These are phyloP conservation scores for Mariannaea elegans DNA, from an alignment of 2,329 filamentous ascomycete species.

Conservation along the genomic window DNA sequence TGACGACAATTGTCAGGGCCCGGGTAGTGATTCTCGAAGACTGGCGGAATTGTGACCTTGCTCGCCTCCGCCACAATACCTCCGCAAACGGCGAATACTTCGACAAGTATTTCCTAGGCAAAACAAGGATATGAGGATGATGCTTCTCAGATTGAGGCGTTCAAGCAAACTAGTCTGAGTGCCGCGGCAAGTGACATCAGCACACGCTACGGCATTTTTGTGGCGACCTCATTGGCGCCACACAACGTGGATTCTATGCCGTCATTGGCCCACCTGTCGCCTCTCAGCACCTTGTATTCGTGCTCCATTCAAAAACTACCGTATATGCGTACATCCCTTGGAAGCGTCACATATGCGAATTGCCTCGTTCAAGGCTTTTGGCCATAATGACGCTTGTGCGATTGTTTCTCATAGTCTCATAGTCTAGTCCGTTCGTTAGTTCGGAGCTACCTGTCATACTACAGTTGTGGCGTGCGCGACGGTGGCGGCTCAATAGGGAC, in stretches of 20 bases:
- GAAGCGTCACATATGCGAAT: not conserved
- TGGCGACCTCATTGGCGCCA: slow-evolving; percentile 39
- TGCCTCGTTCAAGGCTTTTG: not conserved
- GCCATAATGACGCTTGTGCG: not conserved
- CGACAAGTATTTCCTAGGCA: too few relatives aligned
- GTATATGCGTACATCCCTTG: not conserved
- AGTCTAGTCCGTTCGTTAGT: not conserved
- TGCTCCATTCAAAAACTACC: too few relatives aligned
- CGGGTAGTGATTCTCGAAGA: too few relatives aligned
- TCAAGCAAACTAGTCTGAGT: not conserved
- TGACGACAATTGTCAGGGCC: too few relatives aligned
- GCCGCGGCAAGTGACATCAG: slow-evolving; percentile 36
- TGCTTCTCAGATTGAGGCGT: not conserved
- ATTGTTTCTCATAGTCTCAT: not conserved
- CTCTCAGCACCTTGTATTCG: not conserved
- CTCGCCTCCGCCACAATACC: too few relatives aligned
- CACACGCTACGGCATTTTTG: slow-evolving; percentile 17
- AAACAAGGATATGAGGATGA: not conserved
- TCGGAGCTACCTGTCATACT: not conserved
- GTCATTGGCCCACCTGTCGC: slow-evolving; percentile 27
- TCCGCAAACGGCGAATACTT: too few relatives aligned
- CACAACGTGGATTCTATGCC: slow-evolving; percentile 26
- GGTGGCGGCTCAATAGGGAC: not conserved
- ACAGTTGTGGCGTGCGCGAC: not conserved
- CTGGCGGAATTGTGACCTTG: too few relatives aligned